A percentile compares a stretch with the other conserved stretches of the same genome.
Evolutionary conservation across 2,329 filamentous ascomycete genomes (phyloP).

Genomic region (Fusarium staphyleae): DNA sequence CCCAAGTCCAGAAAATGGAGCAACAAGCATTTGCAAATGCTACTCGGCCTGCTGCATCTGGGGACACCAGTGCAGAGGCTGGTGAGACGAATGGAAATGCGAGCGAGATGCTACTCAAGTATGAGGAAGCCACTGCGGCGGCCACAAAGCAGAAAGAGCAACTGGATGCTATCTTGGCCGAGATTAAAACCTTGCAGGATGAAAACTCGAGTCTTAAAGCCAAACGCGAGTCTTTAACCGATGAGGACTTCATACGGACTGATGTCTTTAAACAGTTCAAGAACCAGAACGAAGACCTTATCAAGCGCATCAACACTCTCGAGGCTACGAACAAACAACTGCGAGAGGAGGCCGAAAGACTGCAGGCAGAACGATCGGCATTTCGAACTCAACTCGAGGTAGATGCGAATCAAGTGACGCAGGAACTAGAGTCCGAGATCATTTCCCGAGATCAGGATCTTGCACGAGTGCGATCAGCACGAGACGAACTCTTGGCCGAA

Average conservation of each 20-base stretch:
- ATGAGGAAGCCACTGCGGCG: slow-evolving; percentile 78
- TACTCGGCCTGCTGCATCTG: slow-evolving; percentile 54
- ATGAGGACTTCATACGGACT: slow-evolving; percentile 93
- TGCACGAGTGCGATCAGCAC: slow-evolving; percentile 79
- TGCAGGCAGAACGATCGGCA: slow-evolving; percentile 82
- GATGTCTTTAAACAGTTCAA: slow-evolving; percentile 94
- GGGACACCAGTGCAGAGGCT: slow-evolving; percentile 57
- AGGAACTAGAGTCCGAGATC: slow-evolving; percentile 83
- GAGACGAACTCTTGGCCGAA: slow-evolving; percentile 88
- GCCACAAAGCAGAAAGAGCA: slow-evolving; percentile 89
- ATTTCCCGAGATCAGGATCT: slow-evolving; percentile 84
- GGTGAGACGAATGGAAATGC: slow-evolving; percentile 62
- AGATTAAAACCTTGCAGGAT: slow-evolving; percentile 76
- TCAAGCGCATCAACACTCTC: slow-evolving; percentile 88
- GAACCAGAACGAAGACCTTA: slow-evolving; percentile 88
- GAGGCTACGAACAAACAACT: slow-evolving; percentile 88
- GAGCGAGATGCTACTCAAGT: slow-evolving; percentile 75
- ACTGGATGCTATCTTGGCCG: slow-evolving; percentile 76
- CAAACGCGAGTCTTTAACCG: slow-evolving; percentile 75
- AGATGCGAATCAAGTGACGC: slow-evolving; percentile 75
- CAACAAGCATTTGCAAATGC: slow-evolving; percentile 82
- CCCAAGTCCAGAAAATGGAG: slow-evolving; percentile 90
- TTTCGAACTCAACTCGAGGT: slow-evolving; percentile 83
- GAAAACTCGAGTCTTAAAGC: slow-evolving; percentile 78
- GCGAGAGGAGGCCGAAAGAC: slow-evolving; percentile 82